Conservation (phyloP, 345 rosid species). For the Eucalyptus brandiana region DNA sequence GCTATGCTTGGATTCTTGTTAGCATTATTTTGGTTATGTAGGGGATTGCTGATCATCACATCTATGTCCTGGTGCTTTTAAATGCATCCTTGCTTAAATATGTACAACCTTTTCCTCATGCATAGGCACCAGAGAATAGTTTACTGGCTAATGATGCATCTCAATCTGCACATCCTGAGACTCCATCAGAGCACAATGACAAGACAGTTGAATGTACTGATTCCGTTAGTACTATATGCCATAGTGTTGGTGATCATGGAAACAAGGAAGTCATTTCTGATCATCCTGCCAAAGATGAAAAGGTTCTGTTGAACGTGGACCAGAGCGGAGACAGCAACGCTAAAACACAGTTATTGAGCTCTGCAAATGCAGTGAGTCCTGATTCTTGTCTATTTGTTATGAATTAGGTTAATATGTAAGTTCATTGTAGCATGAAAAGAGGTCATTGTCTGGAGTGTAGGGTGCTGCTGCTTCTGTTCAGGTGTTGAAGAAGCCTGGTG, state of each 20-base stretch:
- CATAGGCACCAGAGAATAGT: constrained; percentile 26
- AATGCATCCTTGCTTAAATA: not conserved
- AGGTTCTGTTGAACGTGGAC: not conserved
- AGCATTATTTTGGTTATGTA: not conserved
- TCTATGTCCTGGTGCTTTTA: not conserved
- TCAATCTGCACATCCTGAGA: not conserved
- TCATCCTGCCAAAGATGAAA: not conserved
- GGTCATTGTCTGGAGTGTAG: constrained; percentile 13
- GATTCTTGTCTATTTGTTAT: not conserved
- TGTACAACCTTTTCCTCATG: not conserved
- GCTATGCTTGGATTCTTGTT: not conserved
- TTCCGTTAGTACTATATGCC: not conserved
- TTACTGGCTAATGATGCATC: constrained; percentile 11
- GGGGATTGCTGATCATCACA: not conserved
- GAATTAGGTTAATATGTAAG: not conserved
- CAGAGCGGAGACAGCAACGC: not conserved
- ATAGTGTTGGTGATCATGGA: not conserved
- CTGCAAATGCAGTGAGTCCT: constrained; percentile 19
- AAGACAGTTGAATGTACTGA: not conserved
- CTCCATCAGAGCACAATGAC: not conserved
- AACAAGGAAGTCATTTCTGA: not conserved
- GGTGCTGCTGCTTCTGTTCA: constrained; percentile 38
- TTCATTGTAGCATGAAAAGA: not conserved
- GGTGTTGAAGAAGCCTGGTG: constrained; percentile 43
- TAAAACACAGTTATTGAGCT: constrained; percentile 4